A percentile compares a stretch with the other conserved stretches of the same genome.
These are phyloP conservation scores for Yamadazyma kanchanaburiensis DNA, from an alignment of 1,139 yeast species.

Conservation along the genomic window DNA sequence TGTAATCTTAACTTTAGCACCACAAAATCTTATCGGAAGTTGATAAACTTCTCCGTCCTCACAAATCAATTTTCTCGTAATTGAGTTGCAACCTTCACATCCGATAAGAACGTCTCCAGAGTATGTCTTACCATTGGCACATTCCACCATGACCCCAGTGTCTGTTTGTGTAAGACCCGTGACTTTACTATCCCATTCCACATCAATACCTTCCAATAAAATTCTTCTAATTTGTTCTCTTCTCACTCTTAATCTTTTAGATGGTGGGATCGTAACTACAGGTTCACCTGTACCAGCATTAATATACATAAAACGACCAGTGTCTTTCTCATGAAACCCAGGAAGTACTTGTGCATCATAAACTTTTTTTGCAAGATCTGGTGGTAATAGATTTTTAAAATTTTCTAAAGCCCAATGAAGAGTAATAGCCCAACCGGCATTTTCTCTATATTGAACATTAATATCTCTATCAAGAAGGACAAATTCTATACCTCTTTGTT, in stretches of 20 bases:
- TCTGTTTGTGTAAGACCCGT: slow-evolving; percentile 7
- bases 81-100: slow-evolving; percentile 23
- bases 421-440: slow-evolving; percentile 27
- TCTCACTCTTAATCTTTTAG: slow-evolving; percentile 21
- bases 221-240: slow-evolving; percentile 22
- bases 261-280: slow-evolving; percentile 23
- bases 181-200: slow-evolving; percentile 21
- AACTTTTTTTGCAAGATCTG: slow-evolving; percentile 12
- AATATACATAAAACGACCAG: slow-evolving; percentile 23
- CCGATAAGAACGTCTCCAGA: slow-evolving; percentile 19
- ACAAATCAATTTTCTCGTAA: slow-evolving; percentile 16
- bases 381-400: slow-evolving; percentile 18
- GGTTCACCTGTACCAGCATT: slow-evolving; percentile 22
- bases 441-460: slow-evolving; percentile 16
- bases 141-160: slow-evolving; percentile 14
- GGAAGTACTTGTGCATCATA: slow-evolving; percentile 23
- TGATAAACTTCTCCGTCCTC: slow-evolving; percentile 14
- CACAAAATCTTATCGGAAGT: slow-evolving; percentile 23
- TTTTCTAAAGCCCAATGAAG: slow-evolving; percentile 24
- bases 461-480: slow-evolving; percentile 22
- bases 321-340: slow-evolving; percentile 19
- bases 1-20: slow-evolving; percentile 19
- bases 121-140: slow-evolving; percentile 17
- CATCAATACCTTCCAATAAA: slow-evolving; percentile 18
- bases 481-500: slow-evolving; percentile 16